These are phyloP conservation scores for Trifolium fragiferum DNA, from an alignment of 306 rosid genomes.

Conservation along the genomic window DNA sequence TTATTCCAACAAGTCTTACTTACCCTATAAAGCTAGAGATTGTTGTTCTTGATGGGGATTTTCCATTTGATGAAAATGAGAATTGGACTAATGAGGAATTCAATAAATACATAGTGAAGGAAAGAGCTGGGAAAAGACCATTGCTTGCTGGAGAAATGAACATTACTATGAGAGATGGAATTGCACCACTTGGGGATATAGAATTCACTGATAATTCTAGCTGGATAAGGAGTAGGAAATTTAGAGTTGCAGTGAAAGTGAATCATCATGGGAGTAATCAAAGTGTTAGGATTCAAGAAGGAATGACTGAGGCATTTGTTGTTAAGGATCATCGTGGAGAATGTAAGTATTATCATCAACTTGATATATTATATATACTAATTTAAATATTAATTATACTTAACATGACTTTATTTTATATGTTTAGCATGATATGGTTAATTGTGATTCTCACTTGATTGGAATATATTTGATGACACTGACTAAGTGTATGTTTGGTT, in stretches of 20 bases:
- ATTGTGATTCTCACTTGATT: not conserved
- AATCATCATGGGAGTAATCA: conserved; percentile 44
- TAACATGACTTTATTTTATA: not conserved
- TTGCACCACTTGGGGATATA: conserved; percentile 60
- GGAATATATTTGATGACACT: not conserved
- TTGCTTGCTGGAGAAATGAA: conserved; percentile 74
- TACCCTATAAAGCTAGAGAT: conserved; percentile 65
- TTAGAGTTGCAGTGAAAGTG: conserved; percentile 64
- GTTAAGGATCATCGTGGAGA: conserved; percentile 99
- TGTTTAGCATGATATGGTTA: not conserved
- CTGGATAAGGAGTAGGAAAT: conserved; percentile 79
- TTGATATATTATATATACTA: not conserved
- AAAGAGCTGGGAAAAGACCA: conserved; percentile 75
- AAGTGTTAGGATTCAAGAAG: conserved; percentile 64
- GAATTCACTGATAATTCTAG: conserved; percentile 89
- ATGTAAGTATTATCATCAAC: conserved; percentile 57
- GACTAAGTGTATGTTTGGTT: too few species aligned
- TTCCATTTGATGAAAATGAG: conserved; percentile 42
- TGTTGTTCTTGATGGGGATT: conserved; percentile 86
- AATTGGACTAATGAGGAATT: conserved; percentile 71
- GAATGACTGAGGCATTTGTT: conserved; percentile 67
- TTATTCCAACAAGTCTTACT: conserved; percentile 47
- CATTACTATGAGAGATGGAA: conserved; percentile 59
- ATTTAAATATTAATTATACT: not conserved
- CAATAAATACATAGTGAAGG: conserved; percentile 57